phyloP scores from a whole-genome alignment of 2,329 filamentous ascomycete species.

The Botrytis fabae region DNA sequence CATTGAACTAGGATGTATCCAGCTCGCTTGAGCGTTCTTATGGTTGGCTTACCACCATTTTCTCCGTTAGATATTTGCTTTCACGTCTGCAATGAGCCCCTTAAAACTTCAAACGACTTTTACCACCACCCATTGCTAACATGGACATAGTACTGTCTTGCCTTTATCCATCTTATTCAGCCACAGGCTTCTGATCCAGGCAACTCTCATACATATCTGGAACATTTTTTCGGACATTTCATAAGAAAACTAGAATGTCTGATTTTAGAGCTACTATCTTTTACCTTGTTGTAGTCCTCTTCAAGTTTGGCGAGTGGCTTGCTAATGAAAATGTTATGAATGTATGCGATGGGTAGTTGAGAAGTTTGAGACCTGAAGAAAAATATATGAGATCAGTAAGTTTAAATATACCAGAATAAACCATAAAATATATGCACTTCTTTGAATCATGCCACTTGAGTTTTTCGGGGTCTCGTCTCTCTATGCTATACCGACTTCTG shows the following conservation, averaged over 20 bases:
- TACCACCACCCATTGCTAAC: not conserved
- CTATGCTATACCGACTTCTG: not conserved
- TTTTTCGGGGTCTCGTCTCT: not conserved
- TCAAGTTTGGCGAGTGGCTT: not conserved
- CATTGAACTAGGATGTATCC: not conserved
- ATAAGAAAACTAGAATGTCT: not conserved
- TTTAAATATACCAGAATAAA: not conserved
- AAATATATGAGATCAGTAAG: not conserved
- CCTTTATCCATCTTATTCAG: not conserved
- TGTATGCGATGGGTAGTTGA: not conserved
- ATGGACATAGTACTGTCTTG: too few species aligned
- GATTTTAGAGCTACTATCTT: not conserved
- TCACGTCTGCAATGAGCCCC: not conserved
- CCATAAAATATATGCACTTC: not conserved
- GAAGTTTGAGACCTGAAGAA: not conserved
- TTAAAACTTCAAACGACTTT: not conserved
- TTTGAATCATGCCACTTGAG: not conserved
- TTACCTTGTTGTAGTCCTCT: not conserved
- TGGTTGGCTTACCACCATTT: not conserved
- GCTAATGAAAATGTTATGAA: not conserved
- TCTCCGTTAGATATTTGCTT: not conserved
- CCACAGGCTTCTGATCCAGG: not conserved
- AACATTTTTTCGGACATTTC: not conserved
- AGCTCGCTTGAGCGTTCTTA: not conserved
- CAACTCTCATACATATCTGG: not conserved